These are phyloP conservation scores for Volvariella volvacea DNA, from an alignment of 1,284 basidiomycete genomes.

Conservation along the genomic window DNA sequence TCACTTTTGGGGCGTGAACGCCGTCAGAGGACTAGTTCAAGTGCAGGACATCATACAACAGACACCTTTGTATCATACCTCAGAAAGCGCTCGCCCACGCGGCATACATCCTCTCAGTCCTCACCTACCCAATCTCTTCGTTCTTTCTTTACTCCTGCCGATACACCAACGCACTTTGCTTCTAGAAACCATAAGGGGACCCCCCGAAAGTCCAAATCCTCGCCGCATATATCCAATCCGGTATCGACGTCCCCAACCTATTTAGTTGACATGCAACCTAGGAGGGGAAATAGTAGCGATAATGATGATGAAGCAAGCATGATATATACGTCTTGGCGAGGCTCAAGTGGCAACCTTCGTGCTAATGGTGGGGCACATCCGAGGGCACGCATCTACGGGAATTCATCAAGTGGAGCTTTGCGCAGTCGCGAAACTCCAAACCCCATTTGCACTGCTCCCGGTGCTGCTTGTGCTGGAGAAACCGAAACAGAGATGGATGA, in stretches of 20 bases:
- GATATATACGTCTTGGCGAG: conserved; percentile 18
- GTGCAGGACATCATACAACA: too few relatives aligned
- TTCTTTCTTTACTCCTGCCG: background rate
- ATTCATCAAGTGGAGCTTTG: conserved; percentile 7
- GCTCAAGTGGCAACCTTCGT: conserved; percentile 9
- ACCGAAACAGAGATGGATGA: conserved; percentile 75
- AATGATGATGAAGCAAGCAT: conserved; percentile 11
- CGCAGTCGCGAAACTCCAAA: conserved; percentile 25
- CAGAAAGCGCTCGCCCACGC: too few relatives aligned
- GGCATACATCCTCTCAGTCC: too few relatives aligned
- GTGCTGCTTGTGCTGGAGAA: conserved; percentile 57
- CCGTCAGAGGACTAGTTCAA: too few relatives aligned
- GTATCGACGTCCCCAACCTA: conserved; percentile 3
- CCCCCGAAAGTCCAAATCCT: background rate
- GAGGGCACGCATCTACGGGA: conserved; percentile 23
- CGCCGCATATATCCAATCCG: background rate
- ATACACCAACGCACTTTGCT: background rate
- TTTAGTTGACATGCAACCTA: conserved; percentile 12
- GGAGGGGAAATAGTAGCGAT: conserved; percentile 21
- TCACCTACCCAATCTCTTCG: too few relatives aligned
- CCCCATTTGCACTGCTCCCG: conserved; percentile 57
- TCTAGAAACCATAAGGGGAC: background rate
- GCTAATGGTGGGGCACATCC: background rate
- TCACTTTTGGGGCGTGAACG: too few relatives aligned
- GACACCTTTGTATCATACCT: too few relatives aligned